A percentile compares a stretch with the other conserved stretches of the same genome.
Evolutionary conservation across 495 filamentous ascomycete genomes (phyloP).

Genomic region (Xylaria telfairii): DNA sequence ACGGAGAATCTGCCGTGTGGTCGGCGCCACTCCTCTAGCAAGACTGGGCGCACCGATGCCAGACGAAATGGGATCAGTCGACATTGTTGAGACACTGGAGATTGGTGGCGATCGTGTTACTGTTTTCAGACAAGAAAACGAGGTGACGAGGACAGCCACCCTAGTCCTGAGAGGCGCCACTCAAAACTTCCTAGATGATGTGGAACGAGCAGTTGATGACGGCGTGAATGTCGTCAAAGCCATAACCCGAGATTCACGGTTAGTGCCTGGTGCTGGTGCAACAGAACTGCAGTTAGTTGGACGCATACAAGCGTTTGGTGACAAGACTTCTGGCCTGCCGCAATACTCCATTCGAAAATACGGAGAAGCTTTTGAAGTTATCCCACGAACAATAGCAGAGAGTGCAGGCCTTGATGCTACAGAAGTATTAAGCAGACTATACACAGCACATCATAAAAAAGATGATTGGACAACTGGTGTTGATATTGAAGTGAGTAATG

Average conservation of each 20-base stretch:
- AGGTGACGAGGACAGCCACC: constrained; percentile 89
- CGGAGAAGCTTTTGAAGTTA: constrained; percentile 96
- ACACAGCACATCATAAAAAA: constrained; percentile 89
- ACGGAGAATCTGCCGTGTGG: constrained; percentile 89
- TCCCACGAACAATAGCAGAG: constrained; percentile 91
- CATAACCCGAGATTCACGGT: constrained; percentile 87
- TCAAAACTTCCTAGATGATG: constrained; percentile 95
- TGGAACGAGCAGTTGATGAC: constrained; percentile 97
- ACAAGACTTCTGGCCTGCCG: constrained; percentile 87
- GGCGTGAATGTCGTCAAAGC: constrained; percentile 99
- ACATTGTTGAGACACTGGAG: constrained; percentile 96
- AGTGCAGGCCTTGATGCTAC: constrained; percentile 95
- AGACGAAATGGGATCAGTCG: constrained; percentile 95
- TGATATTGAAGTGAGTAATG: constrained; percentile 77
- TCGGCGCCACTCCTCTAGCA: constrained; percentile 93
- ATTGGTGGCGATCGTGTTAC: constrained; percentile 99
- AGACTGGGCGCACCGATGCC: constrained; percentile 98
- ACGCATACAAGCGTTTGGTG: constrained; percentile 83
- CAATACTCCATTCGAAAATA: constrained; percentile 98
- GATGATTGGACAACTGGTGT: constrained; percentile 89
- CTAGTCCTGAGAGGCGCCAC: constrained; percentile 95
- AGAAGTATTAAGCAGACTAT: constrained; percentile 87
- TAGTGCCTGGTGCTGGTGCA: constrained; percentile 94
- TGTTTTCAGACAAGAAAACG: constrained; percentile 96
- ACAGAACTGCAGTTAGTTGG: constrained; percentile 95